A percentile compares a stretch with the other conserved stretches of the same genome.
Conservation (phyloP, 2,329 filamentous ascomycete genomes). For the Ascochyta fabae region DNA sequence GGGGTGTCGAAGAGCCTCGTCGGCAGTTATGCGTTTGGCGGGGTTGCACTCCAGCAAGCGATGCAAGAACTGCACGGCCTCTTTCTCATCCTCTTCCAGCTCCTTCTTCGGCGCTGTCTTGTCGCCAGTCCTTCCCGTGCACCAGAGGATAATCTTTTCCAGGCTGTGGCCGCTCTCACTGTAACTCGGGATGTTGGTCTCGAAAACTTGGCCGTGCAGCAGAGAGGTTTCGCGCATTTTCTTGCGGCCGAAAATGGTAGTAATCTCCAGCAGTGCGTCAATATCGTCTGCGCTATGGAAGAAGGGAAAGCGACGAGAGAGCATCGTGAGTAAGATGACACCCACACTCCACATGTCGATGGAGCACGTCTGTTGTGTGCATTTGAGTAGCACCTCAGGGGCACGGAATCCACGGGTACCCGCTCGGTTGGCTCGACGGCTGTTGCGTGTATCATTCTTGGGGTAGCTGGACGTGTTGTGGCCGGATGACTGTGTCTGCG, state of each 20-base stretch:
- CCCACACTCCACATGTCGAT: conserved; percentile 98
- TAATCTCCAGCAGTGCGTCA: conserved; percentile 96
- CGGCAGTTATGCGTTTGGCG: conserved; percentile 73
- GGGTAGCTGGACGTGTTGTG: conserved; percentile 71
- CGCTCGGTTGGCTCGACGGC: conserved; percentile 88
- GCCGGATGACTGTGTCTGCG: conserved; percentile 56
- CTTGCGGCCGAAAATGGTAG: conserved; percentile 86
- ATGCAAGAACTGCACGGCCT: conserved; percentile 75
- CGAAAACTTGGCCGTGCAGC: conserved; percentile 88
- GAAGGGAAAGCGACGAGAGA: conserved; percentile 92
- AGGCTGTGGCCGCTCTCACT: conserved; percentile 83
- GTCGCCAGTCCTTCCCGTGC: conserved; percentile 75
- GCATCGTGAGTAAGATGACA: conserved; percentile 94
- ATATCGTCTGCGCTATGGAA: conserved; percentile 99
- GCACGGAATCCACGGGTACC: conserved; percentile 95
- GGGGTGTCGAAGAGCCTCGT: conserved; percentile 74
- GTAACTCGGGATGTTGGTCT: conserved; percentile 91
- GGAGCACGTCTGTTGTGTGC: conserved; percentile 87
- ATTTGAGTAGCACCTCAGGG: conserved; percentile 96
- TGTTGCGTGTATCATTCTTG: conserved; percentile 86
- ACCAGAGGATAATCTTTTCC: conserved; percentile 96
- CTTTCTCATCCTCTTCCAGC: conserved; percentile 71
- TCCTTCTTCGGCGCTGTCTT: conserved; percentile 54
- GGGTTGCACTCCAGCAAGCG: conserved; percentile 80
- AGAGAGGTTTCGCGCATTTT: conserved; percentile 84